phyloP scores from a whole-genome alignment of 116 monocot genomes.

The Iris pallida region DNA sequence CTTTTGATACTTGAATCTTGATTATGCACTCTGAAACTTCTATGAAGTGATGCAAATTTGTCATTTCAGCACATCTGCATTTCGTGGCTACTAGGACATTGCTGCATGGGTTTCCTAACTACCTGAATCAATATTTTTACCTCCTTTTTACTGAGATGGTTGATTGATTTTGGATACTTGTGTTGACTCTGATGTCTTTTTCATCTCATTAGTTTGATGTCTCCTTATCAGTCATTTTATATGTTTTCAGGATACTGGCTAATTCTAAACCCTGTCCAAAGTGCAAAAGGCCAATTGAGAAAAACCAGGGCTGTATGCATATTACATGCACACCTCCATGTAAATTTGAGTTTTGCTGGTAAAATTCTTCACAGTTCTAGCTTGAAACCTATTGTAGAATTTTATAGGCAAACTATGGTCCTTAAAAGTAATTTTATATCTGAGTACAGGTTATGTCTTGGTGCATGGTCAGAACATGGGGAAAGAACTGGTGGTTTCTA shows the following conservation, averaged over 20 bases:
- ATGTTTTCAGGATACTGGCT: conserved; percentile 75
- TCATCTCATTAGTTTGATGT: too few relatives aligned
- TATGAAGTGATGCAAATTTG: too few relatives aligned
- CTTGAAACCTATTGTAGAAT: background rate
- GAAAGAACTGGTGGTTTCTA: conserved; percentile 99
- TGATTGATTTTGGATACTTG: too few relatives aligned
- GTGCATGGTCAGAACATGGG: conserved; percentile 91
- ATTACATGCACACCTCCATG: conserved; percentile 98
- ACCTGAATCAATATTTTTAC: too few relatives aligned
- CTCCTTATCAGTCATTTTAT: too few relatives aligned
- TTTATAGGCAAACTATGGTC: background rate
- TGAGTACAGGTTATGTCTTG: conserved; percentile 75
- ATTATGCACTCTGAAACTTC: too few relatives aligned
- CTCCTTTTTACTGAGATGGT: too few relatives aligned
- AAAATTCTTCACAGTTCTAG: conserved; percentile 3
- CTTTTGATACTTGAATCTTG: too few relatives aligned
- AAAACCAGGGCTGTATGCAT: conserved; percentile 99
- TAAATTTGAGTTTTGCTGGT: conserved; percentile 99
- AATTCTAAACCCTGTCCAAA: conserved; percentile 98
- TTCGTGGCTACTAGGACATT: too few relatives aligned
- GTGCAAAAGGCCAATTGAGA: conserved; percentile 98
- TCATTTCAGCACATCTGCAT: too few relatives aligned
- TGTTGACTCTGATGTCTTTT: too few relatives aligned
- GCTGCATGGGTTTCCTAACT: too few relatives aligned
- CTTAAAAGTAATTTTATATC: background rate